Evolutionary conservation across 148 eudicot species (phyloP).

Genomic region (Arbutus unedo): DNA sequence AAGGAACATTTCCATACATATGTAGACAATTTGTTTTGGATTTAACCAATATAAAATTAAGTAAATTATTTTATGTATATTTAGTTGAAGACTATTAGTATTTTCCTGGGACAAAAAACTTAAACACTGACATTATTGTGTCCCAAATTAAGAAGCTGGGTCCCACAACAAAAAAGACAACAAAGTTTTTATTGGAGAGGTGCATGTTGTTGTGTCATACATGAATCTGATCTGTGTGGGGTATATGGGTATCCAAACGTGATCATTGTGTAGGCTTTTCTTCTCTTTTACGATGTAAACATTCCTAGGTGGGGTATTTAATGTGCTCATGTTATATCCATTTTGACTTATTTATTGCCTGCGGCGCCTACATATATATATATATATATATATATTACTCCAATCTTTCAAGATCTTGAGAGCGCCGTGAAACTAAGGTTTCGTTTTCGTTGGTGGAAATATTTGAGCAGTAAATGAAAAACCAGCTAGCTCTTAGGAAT

Average conservation of each 20-base stretch:
- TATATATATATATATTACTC: not conserved
- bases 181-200: not conserved
- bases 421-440: not conserved
- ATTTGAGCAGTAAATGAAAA: too few relatives aligned
- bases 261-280: too few relatives aligned
- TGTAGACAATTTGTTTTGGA: too few relatives aligned
- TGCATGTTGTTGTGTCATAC: not conserved
- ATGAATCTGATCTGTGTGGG: not conserved
- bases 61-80: too few relatives aligned
- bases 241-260: too few relatives aligned
- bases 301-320: not conserved
- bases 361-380: not conserved
- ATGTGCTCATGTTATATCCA: not conserved
- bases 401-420: not conserved
- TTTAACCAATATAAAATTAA: too few relatives aligned
- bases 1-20: too few relatives aligned
- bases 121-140: too few relatives aligned
- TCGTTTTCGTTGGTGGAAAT: not conserved
- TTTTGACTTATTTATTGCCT: not conserved
- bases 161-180: not conserved
- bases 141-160: not conserved
- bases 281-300: too few relatives aligned
- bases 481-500: too few relatives aligned
- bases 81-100: too few relatives aligned
- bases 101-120: too few relatives aligned